Evolutionary conservation across 345 rosid species (phyloP).

Genomic region (Eucalyptus fibrosa): DNA sequence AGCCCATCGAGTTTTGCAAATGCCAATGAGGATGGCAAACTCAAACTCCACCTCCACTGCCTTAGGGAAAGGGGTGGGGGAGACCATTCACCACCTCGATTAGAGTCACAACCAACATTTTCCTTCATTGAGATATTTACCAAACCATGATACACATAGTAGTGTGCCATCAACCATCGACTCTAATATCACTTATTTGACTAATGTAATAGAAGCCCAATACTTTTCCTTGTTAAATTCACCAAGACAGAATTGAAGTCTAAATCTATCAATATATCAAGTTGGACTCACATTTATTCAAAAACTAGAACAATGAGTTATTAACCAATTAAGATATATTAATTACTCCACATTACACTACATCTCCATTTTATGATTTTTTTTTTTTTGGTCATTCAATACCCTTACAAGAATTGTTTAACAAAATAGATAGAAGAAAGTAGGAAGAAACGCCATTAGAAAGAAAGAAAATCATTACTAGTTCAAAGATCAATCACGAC

Average conservation of each 20-base stretch:
- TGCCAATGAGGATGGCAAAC: neutral
- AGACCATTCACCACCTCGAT: no score
- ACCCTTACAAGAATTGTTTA: neutral
- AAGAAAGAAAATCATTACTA: neutral
- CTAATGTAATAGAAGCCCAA: neutral
- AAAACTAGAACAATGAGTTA: neutral
- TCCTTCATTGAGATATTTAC: neutral
- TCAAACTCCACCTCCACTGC: neutral
- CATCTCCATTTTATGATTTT: rapidly evolving
- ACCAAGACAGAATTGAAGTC: neutral
- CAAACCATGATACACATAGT: neutral
- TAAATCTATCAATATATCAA: neutral
- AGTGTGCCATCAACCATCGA: neutral
- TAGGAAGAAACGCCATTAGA: neutral
- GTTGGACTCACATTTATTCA: neutral
- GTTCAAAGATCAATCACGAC: neutral
- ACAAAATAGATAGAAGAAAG: neutral
- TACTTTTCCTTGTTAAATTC: neutral
- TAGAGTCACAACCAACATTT: neutral
- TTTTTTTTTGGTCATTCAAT: neutral
- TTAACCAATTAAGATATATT: neutral
- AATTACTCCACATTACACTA: neutral
- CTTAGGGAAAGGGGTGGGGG: neutral
- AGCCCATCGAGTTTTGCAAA: neutral
- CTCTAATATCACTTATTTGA: neutral